Conservation (phyloP, 1,284 basidiomycete genomes). For the Amylostereum chailletii region DNA sequence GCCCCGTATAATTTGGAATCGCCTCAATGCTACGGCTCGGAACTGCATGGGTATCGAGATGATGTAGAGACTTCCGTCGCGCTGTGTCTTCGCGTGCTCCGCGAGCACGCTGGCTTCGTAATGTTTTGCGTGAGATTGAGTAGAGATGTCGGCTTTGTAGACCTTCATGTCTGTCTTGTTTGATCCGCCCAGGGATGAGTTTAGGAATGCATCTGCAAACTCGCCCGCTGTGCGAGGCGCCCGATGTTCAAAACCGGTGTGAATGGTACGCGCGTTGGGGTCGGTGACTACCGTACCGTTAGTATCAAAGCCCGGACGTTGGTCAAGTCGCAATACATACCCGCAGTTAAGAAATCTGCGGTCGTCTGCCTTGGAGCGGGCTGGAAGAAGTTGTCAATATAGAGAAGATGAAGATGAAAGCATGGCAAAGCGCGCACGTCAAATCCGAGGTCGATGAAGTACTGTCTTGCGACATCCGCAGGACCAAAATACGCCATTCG, state of each 20-base stretch:
- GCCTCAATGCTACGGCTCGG: slow-evolving; percentile 47
- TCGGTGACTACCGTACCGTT: slow-evolving; percentile 41
- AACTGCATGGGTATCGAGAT: slow-evolving; percentile 47
- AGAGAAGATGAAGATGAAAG: slow-evolving; percentile 50
- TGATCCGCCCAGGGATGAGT: slow-evolving; percentile 17
- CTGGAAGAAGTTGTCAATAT: slow-evolving; percentile 61
- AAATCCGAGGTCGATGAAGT: slow-evolving; percentile 71
- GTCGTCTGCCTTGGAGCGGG: slow-evolving; percentile 53
- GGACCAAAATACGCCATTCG: slow-evolving; percentile 68
- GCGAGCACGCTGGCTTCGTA: slow-evolving; percentile 29
- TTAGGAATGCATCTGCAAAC: slow-evolving; percentile 36
- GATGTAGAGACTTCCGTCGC: slow-evolving; percentile 35
- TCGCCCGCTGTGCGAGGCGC: slow-evolving; percentile 57
- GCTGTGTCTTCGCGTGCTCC: slow-evolving; percentile 28
- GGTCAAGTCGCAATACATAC: no score
- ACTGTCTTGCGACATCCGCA: slow-evolving; percentile 55
- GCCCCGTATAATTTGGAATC: slow-evolving; percentile 36
- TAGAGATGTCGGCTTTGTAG: slow-evolving; percentile 27
- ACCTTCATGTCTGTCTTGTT: slow-evolving; percentile 27
- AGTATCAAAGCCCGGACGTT: no score
- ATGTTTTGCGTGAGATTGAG: slow-evolving; percentile 23
- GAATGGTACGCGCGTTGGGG: slow-evolving; percentile 44
- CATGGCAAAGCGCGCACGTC: slow-evolving; percentile 31
- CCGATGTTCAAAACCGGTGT: slow-evolving; percentile 33
- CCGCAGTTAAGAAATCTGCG: slow-evolving; percentile 45